These are phyloP conservation scores for Colletotrichum phormii DNA, from an alignment of 2,329 filamentous ascomycete genomes.

Conservation along the genomic window DNA sequence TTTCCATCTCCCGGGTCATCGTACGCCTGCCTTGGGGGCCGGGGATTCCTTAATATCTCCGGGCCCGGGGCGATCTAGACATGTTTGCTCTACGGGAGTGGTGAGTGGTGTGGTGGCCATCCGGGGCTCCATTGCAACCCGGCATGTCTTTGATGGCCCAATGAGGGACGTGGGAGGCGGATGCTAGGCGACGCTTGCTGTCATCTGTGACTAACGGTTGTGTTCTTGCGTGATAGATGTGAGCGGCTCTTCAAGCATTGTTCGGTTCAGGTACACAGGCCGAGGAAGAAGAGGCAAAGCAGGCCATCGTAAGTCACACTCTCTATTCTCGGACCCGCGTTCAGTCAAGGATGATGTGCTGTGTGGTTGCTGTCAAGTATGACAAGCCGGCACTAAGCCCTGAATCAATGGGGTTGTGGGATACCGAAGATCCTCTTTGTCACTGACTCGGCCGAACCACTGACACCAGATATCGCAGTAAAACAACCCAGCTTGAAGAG, in stretches of 20 bases:
- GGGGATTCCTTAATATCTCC: conserved; percentile 13
- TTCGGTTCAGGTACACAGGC: conserved; percentile 58
- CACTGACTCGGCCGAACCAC: neutral
- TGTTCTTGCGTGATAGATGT: conserved; percentile 50
- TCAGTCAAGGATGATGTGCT: too few species aligned
- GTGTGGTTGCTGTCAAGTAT: too few species aligned
- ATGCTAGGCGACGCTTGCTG: neutral
- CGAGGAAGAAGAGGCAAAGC: conserved; percentile 62
- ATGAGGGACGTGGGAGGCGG: neutral
- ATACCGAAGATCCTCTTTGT: neutral
- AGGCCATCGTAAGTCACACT: conserved; percentile 60
- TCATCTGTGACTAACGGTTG: neutral
- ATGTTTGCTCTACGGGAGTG: neutral
- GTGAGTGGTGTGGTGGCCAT: neutral
- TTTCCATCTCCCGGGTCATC: neutral
- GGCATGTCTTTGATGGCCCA: neutral
- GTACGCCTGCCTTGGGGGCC: neutral
- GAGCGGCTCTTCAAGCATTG: conserved; percentile 61
- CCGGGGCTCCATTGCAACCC: neutral
- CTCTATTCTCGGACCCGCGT: neutral
- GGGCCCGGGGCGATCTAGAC: neutral
- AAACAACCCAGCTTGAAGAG: conserved; percentile 62
- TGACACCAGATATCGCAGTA: conserved; percentile 44
- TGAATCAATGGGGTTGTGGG: neutral
- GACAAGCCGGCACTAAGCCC: neutral